Evolutionary conservation across 106 monocot genomes (phyloP), one percentile per base, ranked within the genome.

Genomic region (Dendrobium huoshanense): DNA sequence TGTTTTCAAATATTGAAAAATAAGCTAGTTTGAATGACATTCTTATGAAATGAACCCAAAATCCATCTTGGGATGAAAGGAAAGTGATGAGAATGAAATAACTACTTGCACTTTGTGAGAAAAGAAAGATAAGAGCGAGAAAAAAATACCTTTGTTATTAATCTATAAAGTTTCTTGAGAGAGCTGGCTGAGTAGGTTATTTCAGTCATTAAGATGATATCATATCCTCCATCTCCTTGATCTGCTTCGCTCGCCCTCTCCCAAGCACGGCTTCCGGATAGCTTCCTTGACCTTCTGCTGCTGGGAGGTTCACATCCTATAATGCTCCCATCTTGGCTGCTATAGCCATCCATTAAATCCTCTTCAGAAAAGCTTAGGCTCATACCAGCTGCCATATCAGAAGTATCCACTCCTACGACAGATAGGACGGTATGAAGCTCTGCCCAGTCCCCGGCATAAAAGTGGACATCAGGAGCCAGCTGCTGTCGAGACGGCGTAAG

Each of bases 191-290:
- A 88, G 20, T 82, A 84, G 1, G 94, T 87, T 47, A 92, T 86
- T 43, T 97, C 94, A 42, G 87, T 79, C 47, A 97, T 85, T 37
- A 97, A 68, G 80, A 92, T 85, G 41, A 94, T 81, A 67, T 97
- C 96, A 81, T 97, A 97, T 2, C 96, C 96, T 18, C 92, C 92
- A 42, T 91, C 90, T 72, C 59, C 87, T 40, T 70, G 22, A 29
- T 85, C 85, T 2, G 65, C 84, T 43, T 97, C 96, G 78, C 67
- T 92, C 56, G 89, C 96, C 81, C 96, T 94, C 89, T 92, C 96
- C 89, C 96, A 97, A 18, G 96, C 92, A 55, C 92, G 96, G 78
- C 92, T 97, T 44, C 94, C 92, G 3, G 92, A 94, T 45, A 92
- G 90, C 80, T 94, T 97, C 85, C 92, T 90, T 4, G 96, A 94